Conservation (phyloP, 2,329 filamentous ascomycete genomes). For the Hymenoscyphus linearis region DNA sequence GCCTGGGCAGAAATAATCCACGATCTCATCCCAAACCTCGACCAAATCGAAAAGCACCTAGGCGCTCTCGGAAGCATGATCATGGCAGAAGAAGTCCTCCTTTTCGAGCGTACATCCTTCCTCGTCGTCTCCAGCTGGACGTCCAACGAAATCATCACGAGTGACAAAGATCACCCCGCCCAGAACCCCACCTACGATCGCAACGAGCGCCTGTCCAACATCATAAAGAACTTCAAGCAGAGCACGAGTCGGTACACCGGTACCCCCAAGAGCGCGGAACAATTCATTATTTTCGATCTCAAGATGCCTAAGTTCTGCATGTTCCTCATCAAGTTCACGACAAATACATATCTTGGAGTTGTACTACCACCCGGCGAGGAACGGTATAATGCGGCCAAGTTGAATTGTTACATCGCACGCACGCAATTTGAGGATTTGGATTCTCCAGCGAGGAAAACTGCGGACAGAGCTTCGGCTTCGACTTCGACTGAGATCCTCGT, state of each 20-base stretch:
- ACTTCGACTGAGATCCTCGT: slow-evolving; percentile 10
- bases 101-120: slow-evolving; percentile 95
- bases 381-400: slow-evolving; percentile 80
- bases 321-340: slow-evolving; percentile 92
- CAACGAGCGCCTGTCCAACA: slow-evolving; percentile 91
- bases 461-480: slow-evolving; percentile 25
- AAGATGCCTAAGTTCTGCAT: slow-evolving; percentile 81
- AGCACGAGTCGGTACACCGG: slow-evolving; percentile 69
- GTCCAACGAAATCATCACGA: slow-evolving; percentile 35
- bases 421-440: slow-evolving; percentile 71
- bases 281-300: slow-evolving; percentile 76
- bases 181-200: slow-evolving; percentile 87
- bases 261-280: slow-evolving; percentile 73
- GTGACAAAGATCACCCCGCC: slow-evolving; percentile 29
- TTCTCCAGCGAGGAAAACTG: slow-evolving; percentile 37
- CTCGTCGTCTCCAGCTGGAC: slow-evolving; percentile 93
- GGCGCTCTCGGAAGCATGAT: slow-evolving; percentile 77
- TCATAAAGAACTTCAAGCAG: slow-evolving; percentile 98
- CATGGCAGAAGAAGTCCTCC: slow-evolving; percentile 85
- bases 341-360: slow-evolving; percentile 94
- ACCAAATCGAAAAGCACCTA: slow-evolving; percentile 81
- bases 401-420: slow-evolving; percentile 84
- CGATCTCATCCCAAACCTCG: slow-evolving; percentile 90
- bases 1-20: slow-evolving; percentile 98
- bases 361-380: slow-evolving; percentile 88